Percentiles rank a stretch among this genome's conserved stretches.
These are phyloP conservation scores for Talaromyces sp. DNA, from an alignment of 2,329 filamentous ascomycete genomes.

Conservation along the genomic window DNA sequence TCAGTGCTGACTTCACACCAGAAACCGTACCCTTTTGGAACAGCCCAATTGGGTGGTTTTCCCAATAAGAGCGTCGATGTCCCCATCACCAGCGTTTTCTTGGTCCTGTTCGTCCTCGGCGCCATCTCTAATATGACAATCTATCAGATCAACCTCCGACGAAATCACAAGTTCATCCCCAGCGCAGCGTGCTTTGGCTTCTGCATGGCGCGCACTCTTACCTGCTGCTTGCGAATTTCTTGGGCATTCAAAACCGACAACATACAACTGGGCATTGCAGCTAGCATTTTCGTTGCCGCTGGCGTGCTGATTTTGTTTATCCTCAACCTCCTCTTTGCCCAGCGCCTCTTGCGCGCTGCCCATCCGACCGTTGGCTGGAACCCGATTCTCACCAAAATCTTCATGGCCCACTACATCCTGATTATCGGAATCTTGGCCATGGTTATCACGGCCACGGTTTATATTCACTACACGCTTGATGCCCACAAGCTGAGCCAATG, in stretches of 20 bases:
- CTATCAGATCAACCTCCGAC: conserved; percentile 37
- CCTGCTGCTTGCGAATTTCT: conserved; percentile 49
- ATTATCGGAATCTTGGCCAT: conserved; percentile 59
- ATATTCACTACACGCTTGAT: conserved; percentile 63
- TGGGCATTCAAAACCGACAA: conserved; percentile 48
- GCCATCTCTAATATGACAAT: conserved; percentile 43
- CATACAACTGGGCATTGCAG: conserved; percentile 49
- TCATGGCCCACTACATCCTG: conserved; percentile 55
- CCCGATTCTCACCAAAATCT: conserved; percentile 44
- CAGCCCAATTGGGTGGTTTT: conserved; percentile 35
- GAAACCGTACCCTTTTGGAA: conserved; percentile 26
- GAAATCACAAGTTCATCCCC: conserved; percentile 46
- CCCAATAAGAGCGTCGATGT: conserved; percentile 58
- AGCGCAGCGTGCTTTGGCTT: conserved; percentile 44
- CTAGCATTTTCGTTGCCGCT: conserved; percentile 65
- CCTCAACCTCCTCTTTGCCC: conserved; percentile 71
- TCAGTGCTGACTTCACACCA: not conserved
- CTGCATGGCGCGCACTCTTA: conserved; percentile 45
- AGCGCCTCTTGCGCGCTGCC: conserved; percentile 67
- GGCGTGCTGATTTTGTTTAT: conserved; percentile 72
- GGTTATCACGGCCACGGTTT: conserved; percentile 60
- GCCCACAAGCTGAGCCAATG: conserved; percentile 46
- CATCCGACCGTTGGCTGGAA: conserved; percentile 70
- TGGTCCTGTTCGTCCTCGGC: conserved; percentile 43
- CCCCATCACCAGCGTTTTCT: conserved; percentile 59